These are phyloP conservation scores for Alternaria solani DNA, from an alignment of 2,329 filamentous ascomycete genomes.

Conservation along the genomic window DNA sequence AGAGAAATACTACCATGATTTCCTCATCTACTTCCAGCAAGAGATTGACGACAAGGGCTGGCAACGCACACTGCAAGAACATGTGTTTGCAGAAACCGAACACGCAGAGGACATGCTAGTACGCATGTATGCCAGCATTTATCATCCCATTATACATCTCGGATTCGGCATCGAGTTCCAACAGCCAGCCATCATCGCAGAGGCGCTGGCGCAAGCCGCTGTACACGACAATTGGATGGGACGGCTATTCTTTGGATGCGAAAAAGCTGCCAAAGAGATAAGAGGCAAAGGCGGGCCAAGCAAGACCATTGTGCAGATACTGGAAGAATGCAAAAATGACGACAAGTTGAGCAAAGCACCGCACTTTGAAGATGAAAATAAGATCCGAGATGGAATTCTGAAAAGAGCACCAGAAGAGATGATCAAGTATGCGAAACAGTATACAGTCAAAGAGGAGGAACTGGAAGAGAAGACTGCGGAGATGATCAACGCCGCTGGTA, in stretches of 20 bases:
- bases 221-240: slow-evolving; percentile 69
- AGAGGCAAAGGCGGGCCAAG: slow-evolving; percentile 18
- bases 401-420: slow-evolving; percentile 69
- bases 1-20: slow-evolving; percentile 73
- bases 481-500: slow-evolving; percentile 73
- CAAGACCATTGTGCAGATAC: slow-evolving; percentile 64
- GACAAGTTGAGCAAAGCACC: slow-evolving; percentile 65
- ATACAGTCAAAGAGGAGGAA: slow-evolving; percentile 59
- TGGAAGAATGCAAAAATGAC: slow-evolving; percentile 66
- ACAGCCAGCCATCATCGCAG: slow-evolving; percentile 81
- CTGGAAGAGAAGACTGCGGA: slow-evolving; percentile 66
- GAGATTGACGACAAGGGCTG: slow-evolving; percentile 74
- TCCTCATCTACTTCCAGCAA: slow-evolving; percentile 76
- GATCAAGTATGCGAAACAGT: slow-evolving; percentile 67
- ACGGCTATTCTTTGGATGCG: slow-evolving; percentile 63
- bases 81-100: slow-evolving; percentile 72
- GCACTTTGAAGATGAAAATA: slow-evolving; percentile 65
- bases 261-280: slow-evolving; percentile 55
- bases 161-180: slow-evolving; percentile 84
- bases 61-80: slow-evolving; percentile 68
- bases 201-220: slow-evolving; percentile 78
- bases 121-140: slow-evolving; percentile 72
- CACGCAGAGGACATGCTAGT: slow-evolving; percentile 73
- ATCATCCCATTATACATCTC: slow-evolving; percentile 85
- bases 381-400: slow-evolving; percentile 74